Evolutionary conservation across 1,284 basidiomycete genomes (phyloP).

Genomic region (Schizopora paradoxa): DNA sequence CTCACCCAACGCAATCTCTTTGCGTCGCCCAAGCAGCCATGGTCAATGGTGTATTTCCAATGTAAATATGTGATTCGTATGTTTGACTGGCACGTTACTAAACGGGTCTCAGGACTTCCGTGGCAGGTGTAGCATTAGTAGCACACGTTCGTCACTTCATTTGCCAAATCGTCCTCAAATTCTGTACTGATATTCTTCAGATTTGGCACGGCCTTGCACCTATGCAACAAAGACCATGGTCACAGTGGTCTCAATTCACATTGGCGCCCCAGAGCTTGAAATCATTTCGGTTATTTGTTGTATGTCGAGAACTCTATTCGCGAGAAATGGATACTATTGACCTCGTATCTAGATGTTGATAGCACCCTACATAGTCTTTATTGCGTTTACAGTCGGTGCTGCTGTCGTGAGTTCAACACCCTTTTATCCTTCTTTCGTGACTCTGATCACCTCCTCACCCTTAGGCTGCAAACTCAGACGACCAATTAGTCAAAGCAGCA

Average conservation of each 20-base stretch:
- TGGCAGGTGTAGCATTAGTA: conserved; percentile 17
- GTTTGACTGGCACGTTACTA: neutral
- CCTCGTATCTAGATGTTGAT: conserved; percentile 13
- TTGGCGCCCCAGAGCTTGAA: conserved; percentile 13
- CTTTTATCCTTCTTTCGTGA: neutral
- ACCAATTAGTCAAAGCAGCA: conserved; percentile 1
- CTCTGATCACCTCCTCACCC: no score
- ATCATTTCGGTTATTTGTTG: conserved; percentile 9
- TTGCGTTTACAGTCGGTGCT: conserved; percentile 13
- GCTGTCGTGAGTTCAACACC: conserved; percentile 8
- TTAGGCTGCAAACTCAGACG: conserved; percentile 13
- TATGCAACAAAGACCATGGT: conserved; percentile 15
- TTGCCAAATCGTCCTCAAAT: neutral
- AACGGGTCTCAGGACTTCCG: conserved; percentile 14
- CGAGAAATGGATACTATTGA: neutral
- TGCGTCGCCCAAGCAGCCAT: conserved; percentile 18
- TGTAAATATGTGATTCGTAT: conserved; percentile 6
- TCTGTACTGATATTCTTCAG: neutral
- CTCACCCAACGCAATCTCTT: conserved; percentile 14
- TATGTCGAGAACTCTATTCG: conserved; percentile 1
- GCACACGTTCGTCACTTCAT: conserved; percentile 14
- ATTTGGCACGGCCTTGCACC: conserved; percentile 17
- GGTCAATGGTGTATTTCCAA: conserved; percentile 18
- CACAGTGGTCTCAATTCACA: conserved; percentile 17
- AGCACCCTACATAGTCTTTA: conserved; percentile 18